These are phyloP conservation scores for Fennellomyces sp. DNA, from an alignment of 371 early-diverging fungal genomes.

Conservation along the genomic window DNA sequence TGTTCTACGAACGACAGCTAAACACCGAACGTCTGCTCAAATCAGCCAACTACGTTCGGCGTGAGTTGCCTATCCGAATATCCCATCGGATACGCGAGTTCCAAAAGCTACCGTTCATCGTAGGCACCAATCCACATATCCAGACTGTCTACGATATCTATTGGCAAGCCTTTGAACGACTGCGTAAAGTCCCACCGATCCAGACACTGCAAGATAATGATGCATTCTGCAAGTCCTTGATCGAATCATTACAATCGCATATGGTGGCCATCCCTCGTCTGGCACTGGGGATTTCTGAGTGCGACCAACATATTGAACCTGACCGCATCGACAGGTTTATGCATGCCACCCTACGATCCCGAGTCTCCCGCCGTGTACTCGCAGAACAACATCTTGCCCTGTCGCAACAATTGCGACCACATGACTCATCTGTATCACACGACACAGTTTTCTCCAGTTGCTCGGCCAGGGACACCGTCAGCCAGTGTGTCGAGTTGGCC, in stretches of 20 bases:
- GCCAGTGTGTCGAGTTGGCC: conserved; percentile 59
- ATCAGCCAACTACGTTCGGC: conserved; percentile 82
- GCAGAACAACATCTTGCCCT: conserved; percentile 85
- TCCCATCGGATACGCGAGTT: conserved; percentile 86
- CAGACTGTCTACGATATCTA: conserved; percentile 76
- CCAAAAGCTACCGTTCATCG: conserved; percentile 80
- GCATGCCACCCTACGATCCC: conserved; percentile 74
- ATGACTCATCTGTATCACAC: conserved; percentile 13
- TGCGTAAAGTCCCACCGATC: conserved; percentile 67
- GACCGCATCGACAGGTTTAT: conserved; percentile 74
- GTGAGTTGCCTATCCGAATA: conserved; percentile 84
- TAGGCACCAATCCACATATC: conserved; percentile 84
- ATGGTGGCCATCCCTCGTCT: conserved; percentile 81
- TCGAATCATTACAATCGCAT: conserved; percentile 65
- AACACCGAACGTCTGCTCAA: conserved; percentile 73
- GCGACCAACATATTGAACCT: conserved; percentile 60
- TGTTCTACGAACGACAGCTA: conserved; percentile 79
- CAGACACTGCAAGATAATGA: conserved; percentile 71
- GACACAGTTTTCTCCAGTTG: conserved; percentile 63
- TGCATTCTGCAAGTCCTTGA: conserved; percentile 68
- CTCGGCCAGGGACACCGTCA: conserved; percentile 58
- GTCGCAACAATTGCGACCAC: conserved; percentile 38
- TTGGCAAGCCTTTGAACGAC: conserved; percentile 80
- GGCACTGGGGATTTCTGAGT: conserved; percentile 78
- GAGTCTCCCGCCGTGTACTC: conserved; percentile 84